Evolutionary conservation across 2,329 filamentous ascomycete genomes (phyloP).

Genomic region (Pestalotiopsis sp.): DNA sequence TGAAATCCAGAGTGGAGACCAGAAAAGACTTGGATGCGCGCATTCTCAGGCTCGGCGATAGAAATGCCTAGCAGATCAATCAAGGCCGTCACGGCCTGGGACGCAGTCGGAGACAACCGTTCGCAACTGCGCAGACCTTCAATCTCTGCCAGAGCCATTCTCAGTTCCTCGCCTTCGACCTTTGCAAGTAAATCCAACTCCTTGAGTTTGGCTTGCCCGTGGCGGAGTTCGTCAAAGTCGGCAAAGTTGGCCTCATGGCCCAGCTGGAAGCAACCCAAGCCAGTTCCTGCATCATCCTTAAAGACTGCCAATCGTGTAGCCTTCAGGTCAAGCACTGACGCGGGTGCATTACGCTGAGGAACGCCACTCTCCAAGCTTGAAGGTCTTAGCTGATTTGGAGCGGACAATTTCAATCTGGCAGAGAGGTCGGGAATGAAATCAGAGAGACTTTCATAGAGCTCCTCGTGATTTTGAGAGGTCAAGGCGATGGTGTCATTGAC

Average conservation of each 20-base stretch:
- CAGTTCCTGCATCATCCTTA: neutral
- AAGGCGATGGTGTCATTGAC: neutral
- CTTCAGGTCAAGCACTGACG: neutral
- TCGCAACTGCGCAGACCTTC: neutral
- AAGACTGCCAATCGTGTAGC: neutral
- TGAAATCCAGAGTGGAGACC: conserved; percentile 7
- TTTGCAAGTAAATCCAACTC: conserved; percentile 5
- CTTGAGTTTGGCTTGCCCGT: neutral
- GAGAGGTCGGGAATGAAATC: neutral
- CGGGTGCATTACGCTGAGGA: neutral
- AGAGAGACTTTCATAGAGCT: neutral
- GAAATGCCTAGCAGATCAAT: neutral
- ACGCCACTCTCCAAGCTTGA: neutral
- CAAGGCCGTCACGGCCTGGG: neutral
- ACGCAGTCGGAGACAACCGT: neutral
- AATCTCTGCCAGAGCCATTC: neutral
- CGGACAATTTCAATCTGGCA: neutral
- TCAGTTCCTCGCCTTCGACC: neutral
- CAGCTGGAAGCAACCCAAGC: conserved; percentile 5
- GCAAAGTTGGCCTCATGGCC: conserved; percentile 5
- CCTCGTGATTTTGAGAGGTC: neutral
- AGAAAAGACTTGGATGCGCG: neutral
- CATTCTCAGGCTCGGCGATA: neutral
- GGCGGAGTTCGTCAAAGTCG: neutral
- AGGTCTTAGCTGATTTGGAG: neutral